Conservation (phyloP, 176 grass and related monocot genomes). For the Secale cereale region DNA sequence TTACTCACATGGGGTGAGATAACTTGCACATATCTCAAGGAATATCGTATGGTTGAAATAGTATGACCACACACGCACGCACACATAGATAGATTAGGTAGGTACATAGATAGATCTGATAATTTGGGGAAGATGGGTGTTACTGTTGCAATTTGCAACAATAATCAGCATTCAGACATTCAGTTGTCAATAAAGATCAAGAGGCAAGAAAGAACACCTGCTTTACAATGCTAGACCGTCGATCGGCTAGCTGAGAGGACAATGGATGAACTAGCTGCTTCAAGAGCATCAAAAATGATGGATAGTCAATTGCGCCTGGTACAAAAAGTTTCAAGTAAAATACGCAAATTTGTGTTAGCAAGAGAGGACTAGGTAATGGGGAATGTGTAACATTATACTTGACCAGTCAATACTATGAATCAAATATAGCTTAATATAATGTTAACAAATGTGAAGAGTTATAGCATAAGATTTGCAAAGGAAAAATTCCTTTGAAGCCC, state of each 20-base stretch:
- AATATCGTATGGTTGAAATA: background rate
- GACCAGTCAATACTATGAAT: background rate
- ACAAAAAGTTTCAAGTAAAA: slow-evolving; percentile 9
- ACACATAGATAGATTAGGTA: background rate
- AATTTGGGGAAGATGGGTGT: background rate
- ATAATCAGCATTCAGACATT: background rate
- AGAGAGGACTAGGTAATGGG: slow-evolving; percentile 14
- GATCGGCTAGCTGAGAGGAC: slow-evolving; percentile 64
- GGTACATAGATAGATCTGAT: background rate
- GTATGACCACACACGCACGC: background rate
- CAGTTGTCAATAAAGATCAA: slow-evolving; percentile 6
- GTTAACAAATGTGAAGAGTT: background rate
- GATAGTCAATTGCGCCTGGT: slow-evolving; percentile 69
- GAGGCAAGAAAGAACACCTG: slow-evolving; percentile 41
- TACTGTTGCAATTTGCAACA: slow-evolving; percentile 1
- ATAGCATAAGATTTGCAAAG: no score
- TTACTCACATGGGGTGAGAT: background rate
- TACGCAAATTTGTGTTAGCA: background rate
- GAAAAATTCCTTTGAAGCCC: no score
- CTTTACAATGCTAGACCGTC: slow-evolving; percentile 80
- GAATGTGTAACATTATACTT: slow-evolving; percentile 4
- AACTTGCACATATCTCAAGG: slow-evolving; percentile 1
- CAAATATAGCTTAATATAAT: slow-evolving; percentile 5
- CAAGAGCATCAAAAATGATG: slow-evolving; percentile 67
- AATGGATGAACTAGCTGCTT: slow-evolving; percentile 72